Evolutionary conservation across 768 basidiomycete species (phyloP), one percentile per base, ranked within the genome.

Genomic region (Phaeotremella fagi): DNA sequence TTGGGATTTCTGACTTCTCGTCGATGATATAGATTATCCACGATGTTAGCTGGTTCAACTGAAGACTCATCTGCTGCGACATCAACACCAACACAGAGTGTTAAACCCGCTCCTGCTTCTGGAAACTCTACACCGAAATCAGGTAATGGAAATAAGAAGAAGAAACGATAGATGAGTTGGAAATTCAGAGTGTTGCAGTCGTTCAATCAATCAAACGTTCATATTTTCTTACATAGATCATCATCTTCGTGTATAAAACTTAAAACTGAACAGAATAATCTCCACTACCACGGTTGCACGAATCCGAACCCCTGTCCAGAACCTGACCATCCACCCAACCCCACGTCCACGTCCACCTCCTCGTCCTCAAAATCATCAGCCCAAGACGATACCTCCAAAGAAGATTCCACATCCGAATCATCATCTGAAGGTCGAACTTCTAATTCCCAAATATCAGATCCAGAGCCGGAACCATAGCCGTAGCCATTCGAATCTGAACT

Each of bases 251-350:
- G n/a, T n/a, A n/a, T n/a, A n/a, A n/a, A n/a, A n/a, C n/a, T n/a
- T n/a, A n/a, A 7, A 33, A 33, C 31, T 7, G 31, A 33, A 7
- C 7, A 33, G 31, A 7, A 33, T 7, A 7, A 16, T 7, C 22
- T 26, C n/a, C 45, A 45, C 38, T 46, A 65, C 64, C 64, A 63
- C 20, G 64, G 54, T 38, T 66, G 59, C 25, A 58, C 57, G 20
- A 66, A 56, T 0, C 64, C 64, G 35, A 66, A 63, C n/a, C 64
- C 64, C 45, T 63, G 46, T 2, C 59, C 61, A 14, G 52, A 54
- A 9, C 64, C 64, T 25, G 57, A 38, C 64, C 64, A 66, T 5
- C 38, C 12, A 41, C 52, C 49, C 47, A 45, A 49, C 31, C 28
- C 47, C 25, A 31, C 48, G 7, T 27, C 43, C 26, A 35, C 20